Evolutionary conservation across 1,284 basidiomycete species (phyloP).

Genomic region (Cutaneotrichosporon sp.): DNA sequence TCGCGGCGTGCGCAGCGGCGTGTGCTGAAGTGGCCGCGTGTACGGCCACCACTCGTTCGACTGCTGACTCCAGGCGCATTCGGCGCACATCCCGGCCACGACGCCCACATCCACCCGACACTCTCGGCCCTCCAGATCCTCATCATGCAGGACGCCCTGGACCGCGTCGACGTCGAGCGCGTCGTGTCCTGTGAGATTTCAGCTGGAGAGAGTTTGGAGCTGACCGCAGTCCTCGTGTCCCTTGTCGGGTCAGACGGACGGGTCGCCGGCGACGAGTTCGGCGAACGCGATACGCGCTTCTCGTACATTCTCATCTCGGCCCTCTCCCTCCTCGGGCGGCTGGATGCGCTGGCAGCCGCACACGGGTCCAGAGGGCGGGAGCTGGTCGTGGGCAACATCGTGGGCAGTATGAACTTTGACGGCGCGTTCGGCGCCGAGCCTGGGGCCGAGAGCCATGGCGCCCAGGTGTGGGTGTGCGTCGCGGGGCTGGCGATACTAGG

Average conservation of each 20-base stretch:
- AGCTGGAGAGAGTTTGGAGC: background rate
- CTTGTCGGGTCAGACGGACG: conserved; percentile 75
- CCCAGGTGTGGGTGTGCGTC: conserved; percentile 86
- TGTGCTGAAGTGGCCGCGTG: too few species aligned
- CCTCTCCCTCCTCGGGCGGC: conserved; percentile 70
- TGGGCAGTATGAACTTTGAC: conserved; percentile 83
- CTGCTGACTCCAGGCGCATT: conserved; percentile 68
- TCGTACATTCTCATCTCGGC: conserved; percentile 77
- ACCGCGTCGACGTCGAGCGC: conserved; percentile 61
- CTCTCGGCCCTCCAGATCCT: conserved; percentile 90
- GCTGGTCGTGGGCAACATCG: conserved; percentile 67
- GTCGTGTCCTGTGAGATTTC: conserved; percentile 65
- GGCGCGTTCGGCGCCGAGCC: conserved; percentile 81
- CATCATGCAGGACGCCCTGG: conserved; percentile 73
- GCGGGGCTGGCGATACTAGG: conserved; percentile 82
- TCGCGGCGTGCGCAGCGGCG: too few species aligned
- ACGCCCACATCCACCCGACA: conserved; percentile 82
- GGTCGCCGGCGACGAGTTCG: conserved; percentile 84
- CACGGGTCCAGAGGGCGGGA: conserved; percentile 55
- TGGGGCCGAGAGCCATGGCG: conserved; percentile 89
- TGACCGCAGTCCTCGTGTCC: conserved; percentile 64
- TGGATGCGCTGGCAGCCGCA: conserved; percentile 54
- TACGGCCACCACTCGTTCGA: too few species aligned
- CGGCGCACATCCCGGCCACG: conserved; percentile 86
- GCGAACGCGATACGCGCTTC: conserved; percentile 90